These are phyloP conservation scores for Xylaria multiplex DNA, from an alignment of 2,329 filamentous ascomycete species.

Conservation along the genomic window DNA sequence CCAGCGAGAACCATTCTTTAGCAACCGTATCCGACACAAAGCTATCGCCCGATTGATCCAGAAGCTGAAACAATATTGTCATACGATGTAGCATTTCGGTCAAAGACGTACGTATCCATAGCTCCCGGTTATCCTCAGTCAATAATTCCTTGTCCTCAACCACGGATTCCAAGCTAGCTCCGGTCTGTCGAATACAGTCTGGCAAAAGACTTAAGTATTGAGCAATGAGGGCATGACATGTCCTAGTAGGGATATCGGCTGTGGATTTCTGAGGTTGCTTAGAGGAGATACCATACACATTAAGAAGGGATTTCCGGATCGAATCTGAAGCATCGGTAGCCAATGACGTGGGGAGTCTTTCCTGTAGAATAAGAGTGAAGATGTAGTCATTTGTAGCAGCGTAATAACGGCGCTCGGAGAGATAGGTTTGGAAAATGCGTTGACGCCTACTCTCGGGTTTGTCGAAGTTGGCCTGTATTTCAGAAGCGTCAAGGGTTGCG, in stretches of 20 bases:
- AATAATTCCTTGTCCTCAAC: slow-evolving; percentile 58
- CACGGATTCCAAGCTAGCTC: slow-evolving; percentile 59
- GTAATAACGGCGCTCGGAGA: slow-evolving; percentile 76
- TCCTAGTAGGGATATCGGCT: slow-evolving; percentile 49
- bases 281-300: slow-evolving; percentile 48
- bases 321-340: slow-evolving; percentile 43
- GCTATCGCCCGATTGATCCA: slow-evolving; percentile 65
- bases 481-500: slow-evolving; percentile 61
- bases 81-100: slow-evolving; percentile 79
- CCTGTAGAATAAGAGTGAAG: slow-evolving; percentile 60
- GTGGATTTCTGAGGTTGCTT: slow-evolving; percentile 44
- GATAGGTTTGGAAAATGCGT: slow-evolving; percentile 76
- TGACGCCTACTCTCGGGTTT: slow-evolving; percentile 69
- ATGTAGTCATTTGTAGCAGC: slow-evolving; percentile 70
- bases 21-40: slow-evolving; percentile 69
- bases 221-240: slow-evolving; percentile 57
- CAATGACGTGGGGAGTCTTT: slow-evolving; percentile 43
- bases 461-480: slow-evolving; percentile 68
- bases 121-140: slow-evolving; percentile 43
- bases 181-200: slow-evolving; percentile 60
- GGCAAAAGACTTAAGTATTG: slow-evolving; percentile 60
- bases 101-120: slow-evolving; percentile 49
- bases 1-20: slow-evolving; percentile 78
- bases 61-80: slow-evolving; percentile 76
- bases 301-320: slow-evolving; percentile 48